Conservation (phyloP, 495 filamentous ascomycete species). For the Aspergillus sclerotioniger region DNA sequence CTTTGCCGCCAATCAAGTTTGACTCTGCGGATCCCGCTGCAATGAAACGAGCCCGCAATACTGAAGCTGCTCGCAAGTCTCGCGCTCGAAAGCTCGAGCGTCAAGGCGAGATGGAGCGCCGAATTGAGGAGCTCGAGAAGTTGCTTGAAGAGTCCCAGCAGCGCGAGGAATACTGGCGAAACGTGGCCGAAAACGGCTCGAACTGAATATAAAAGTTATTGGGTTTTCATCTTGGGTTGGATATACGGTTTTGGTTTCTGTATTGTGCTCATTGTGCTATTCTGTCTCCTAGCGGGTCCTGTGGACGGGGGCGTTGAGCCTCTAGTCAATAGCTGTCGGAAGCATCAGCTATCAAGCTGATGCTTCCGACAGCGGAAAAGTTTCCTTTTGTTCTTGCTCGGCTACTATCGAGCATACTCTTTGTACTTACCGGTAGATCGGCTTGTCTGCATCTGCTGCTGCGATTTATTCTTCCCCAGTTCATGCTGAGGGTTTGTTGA, state of each 20-base stretch:
- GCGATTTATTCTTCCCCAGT: slow-evolving; percentile 18
- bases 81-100: slow-evolving; percentile 76
- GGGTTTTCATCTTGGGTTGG: slow-evolving; percentile 13
- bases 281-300: slow-evolving; percentile 19
- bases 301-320: slow-evolving; percentile 37
- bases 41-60: slow-evolving; percentile 93
- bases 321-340: slow-evolving; percentile 28
- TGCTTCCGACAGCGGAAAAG: slow-evolving; percentile 29
- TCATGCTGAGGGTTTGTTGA: slow-evolving; percentile 18
- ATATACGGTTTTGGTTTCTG: slow-evolving; percentile 14
- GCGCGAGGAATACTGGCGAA: slow-evolving; percentile 61
- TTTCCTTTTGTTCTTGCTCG: slow-evolving; percentile 23
- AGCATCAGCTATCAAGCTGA: slow-evolving; percentile 26
- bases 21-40: slow-evolving; percentile 66
- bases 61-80: slow-evolving; percentile 91
- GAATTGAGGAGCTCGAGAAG: slow-evolving; percentile 50
- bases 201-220: slow-evolving; percentile 27
- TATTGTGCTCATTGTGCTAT: slow-evolving; percentile 15
- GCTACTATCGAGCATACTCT: slow-evolving; percentile 20
- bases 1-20: slow-evolving; percentile 68
- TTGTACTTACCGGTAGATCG: slow-evolving; percentile 9
- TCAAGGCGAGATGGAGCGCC: slow-evolving; percentile 58
- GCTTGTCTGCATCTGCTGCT: slow-evolving; percentile 4
- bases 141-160: slow-evolving; percentile 43
- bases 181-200: slow-evolving; percentile 44